A percentile compares a stretch with the other conserved stretches of the same genome.
These are phyloP conservation scores for sorghum (Sorghum bicolor) DNA, from an alignment of 176 grass and related monocot genomes.

Conservation along the genomic window Sorghum_bicolor_NCBIv3 NC_012874.2:7035501-7036000, in stretches of 20 bases:
- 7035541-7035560: not conserved
- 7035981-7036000: not conserved
- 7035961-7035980: conserved; percentile 20
- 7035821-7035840: not conserved
- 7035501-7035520: not conserved
- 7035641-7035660: not conserved
- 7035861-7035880: not conserved
- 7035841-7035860: not conserved
- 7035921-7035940: not conserved
- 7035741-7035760: not conserved
- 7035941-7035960: not conserved
- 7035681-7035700: not conserved
- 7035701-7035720: not conserved
- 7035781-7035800: not conserved
- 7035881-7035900: not conserved
- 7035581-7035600: not conserved
- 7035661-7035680: not conserved
- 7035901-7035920: not conserved
- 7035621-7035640: not conserved
- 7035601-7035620: not conserved
- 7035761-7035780: not conserved
- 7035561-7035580: not conserved
- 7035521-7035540: not conserved
- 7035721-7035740: not conserved
- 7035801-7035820: not conserved